A percentile compares a stretch with the other conserved stretches of the same genome.
Conservation (phyloP, 805 yeast species). For the Ogataea nakhonphanomensis region DNA sequence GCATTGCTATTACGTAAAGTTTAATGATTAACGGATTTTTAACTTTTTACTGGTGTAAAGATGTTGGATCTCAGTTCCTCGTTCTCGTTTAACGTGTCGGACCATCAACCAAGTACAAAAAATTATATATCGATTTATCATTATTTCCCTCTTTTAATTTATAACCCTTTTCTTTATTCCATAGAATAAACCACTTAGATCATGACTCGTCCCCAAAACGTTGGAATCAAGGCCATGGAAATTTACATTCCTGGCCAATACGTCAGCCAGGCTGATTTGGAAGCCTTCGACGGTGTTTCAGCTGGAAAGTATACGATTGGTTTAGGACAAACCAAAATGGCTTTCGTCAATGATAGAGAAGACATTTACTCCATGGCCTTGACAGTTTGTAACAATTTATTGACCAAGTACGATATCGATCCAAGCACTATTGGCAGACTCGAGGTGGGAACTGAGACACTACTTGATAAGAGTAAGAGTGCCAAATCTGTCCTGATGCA, state of each 20-base stretch:
- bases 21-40: constrained; percentile 2
- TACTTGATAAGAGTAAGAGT: constrained; percentile 94
- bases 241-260: constrained; percentile 81
- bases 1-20: constrained; percentile 4
- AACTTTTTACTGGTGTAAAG: constrained; percentile 1
- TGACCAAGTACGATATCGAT: constrained; percentile 81
- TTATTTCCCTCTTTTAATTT: constrained; percentile 9
- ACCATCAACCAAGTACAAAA: neutral
- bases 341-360: constrained; percentile 95
- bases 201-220: constrained; percentile 63
- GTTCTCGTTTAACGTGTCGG: constrained; percentile 9
- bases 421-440: constrained; percentile 81
- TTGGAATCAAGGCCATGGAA: constrained; percentile 97
- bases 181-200: constrained; percentile 1
- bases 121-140: constrained; percentile 7
- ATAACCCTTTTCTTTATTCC: constrained; percentile 2
- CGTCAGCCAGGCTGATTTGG: constrained; percentile 87
- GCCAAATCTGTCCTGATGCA: constrained; percentile 96
- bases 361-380: constrained; percentile 93
- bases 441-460: constrained; percentile 98
- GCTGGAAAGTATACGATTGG: constrained; percentile 98
- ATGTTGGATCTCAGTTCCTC: neutral
- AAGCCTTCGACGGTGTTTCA: constrained; percentile 78
- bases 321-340: constrained; percentile 97
- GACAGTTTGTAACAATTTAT: constrained; percentile 76